phyloP scores from a whole-genome alignment of 306 rosid species.

The Mucuna pruriens region DNA sequence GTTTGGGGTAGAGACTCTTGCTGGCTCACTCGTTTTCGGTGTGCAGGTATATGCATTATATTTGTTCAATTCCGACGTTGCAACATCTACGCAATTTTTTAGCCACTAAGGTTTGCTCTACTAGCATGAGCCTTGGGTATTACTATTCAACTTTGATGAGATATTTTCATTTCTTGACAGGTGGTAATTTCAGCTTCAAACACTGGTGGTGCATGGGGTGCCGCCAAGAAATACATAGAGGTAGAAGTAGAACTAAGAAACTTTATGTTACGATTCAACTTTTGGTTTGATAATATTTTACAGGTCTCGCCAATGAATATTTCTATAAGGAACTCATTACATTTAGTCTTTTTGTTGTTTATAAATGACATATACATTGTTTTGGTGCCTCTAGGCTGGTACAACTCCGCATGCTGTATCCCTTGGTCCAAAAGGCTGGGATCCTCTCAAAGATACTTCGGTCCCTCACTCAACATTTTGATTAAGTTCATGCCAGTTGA shows the following conservation, averaged over 20 bases:
- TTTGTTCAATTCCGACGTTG: neutral
- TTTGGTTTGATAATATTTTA: neutral
- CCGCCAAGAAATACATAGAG: slow-evolving; percentile 75
- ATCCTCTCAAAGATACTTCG: slow-evolving; percentile 69
- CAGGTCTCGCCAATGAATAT: slow-evolving; percentile 5
- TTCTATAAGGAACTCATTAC: neutral
- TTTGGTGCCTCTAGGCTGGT: slow-evolving; percentile 53
- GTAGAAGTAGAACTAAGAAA: slow-evolving; percentile 41
- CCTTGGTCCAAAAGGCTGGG: slow-evolving; percentile 74
- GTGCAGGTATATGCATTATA: slow-evolving; percentile 59
- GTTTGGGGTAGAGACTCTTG: slow-evolving; percentile 77
- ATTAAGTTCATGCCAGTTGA: slow-evolving; percentile 73
- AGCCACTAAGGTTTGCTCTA: neutral
- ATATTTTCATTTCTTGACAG: slow-evolving; percentile 29
- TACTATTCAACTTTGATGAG: slow-evolving; percentile 4
- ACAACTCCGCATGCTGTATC: slow-evolving; percentile 62
- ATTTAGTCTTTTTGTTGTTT: neutral
- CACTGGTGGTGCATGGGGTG: slow-evolving; percentile 80
- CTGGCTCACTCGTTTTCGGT: slow-evolving; percentile 78
- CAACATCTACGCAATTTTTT: neutral
- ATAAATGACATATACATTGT: neutral
- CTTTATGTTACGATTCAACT: neutral
- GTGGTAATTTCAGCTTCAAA: slow-evolving; percentile 75
- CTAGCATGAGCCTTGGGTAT: neutral
- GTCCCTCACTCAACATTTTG: slow-evolving; percentile 73